These are phyloP conservation scores for Diplogelasinospora grovesii DNA, from an alignment of 495 filamentous ascomycete species.

Conservation along the genomic window DNA sequence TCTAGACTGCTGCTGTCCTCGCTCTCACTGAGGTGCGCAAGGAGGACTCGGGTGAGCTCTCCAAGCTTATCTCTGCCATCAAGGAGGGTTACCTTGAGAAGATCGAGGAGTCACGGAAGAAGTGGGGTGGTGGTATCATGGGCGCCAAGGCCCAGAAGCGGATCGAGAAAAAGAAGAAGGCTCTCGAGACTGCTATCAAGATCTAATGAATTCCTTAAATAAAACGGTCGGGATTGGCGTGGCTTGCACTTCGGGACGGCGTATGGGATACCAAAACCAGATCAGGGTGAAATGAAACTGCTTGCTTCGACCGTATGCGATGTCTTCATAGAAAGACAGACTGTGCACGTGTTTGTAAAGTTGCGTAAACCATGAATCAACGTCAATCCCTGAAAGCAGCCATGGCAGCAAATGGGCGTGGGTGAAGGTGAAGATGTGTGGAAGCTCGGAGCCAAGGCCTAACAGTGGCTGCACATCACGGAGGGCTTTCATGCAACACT, in stretches of 20 bases:
- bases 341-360: conserved; percentile 10
- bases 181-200: conserved; percentile 86
- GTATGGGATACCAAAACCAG: conserved; percentile 36
- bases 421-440: not conserved
- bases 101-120: conserved; percentile 83
- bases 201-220: conserved; percentile 61
- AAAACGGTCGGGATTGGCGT: conserved; percentile 16
- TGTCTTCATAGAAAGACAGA: conserved; percentile 13
- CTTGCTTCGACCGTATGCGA: conserved; percentile 25
- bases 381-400: conserved; percentile 3
- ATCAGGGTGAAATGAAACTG: conserved; percentile 29
- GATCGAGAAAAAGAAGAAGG: conserved; percentile 95
- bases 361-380: conserved; percentile 10
- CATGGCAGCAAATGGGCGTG: conserved; percentile 1
- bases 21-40: conserved; percentile 92
- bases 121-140: conserved; percentile 99
- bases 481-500: conserved; percentile 15
- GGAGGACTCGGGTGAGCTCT: conserved; percentile 95
- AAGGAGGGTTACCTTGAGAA: conserved; percentile 98
- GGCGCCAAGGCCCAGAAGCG: conserved; percentile 91
- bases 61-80: conserved; percentile 91
- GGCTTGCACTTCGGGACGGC: conserved; percentile 30
- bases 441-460: no score
- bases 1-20: conserved; percentile 87
- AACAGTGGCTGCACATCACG: conserved; percentile 1